Base-by-base conservation (phyloP, 2,329 filamentous ascomycete species). In the Fusarium burgessii region DNA sequence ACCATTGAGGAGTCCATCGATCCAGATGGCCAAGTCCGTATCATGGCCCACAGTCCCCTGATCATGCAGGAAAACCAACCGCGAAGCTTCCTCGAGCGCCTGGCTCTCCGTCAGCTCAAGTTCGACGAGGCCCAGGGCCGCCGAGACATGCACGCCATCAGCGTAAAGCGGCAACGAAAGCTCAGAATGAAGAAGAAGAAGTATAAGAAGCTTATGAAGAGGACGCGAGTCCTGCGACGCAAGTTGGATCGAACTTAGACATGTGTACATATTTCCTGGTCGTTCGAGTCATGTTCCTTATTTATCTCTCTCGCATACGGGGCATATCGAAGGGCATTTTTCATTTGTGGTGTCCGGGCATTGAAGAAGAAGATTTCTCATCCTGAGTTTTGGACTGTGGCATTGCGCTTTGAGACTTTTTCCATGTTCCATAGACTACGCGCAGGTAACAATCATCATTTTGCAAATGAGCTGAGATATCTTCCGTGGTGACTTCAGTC, bases 151-250 rank as follows among this genome's bases (percentile, higher is more conserved):
- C 84, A 91, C 67, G 89, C 94, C 71, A 94, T 99, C 79, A 97
- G 93, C 79, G 95, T 98, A 75, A 94, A 92, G 87, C 89, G 96
- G 81, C 94, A 97, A 83, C 88, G 94, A 79, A 97, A 96, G 85
- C 85, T 98, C 78, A 97, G 94, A 90, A 99, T 99, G 95, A 99
- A 99, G 93, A 99, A 98, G 90, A 95, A 98, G 89, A 99, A 99
- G 91, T 97, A 97, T 84, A 98, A 98, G 94, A 99, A 99, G 90
- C 86, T 98, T 75, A 94, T 97, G 93, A 93, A 92, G 87, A 89
- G 90, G 82, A 98, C 95, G 78, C 90, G 95, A 81, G 95, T 93
- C 80, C 82, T 94, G 85, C 91, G 95, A 80, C 90, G 94, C 80
- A 97, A 95, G 85, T 86, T 96, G 77, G 93, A 92, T 77, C 88